Conservation (phyloP, 306 rosid genomes). For the Mimosa pudica region DNA sequence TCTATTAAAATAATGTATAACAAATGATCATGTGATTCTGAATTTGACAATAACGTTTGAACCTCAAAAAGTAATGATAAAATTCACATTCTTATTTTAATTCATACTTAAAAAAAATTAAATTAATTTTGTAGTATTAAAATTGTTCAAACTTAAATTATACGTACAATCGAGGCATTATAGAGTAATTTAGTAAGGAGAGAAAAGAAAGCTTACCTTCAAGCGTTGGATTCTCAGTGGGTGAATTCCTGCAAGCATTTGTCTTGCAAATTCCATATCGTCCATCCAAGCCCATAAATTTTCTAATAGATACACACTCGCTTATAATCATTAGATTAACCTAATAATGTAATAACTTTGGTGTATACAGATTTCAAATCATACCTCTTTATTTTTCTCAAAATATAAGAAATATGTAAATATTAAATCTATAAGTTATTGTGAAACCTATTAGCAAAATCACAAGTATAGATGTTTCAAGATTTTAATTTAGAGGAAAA, state of each 20-base stretch:
- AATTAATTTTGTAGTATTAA: neutral
- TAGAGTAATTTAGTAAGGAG: neutral
- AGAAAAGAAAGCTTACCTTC: constrained; percentile 34
- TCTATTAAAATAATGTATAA: neutral
- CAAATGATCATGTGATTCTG: neutral
- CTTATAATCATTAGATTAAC: neutral
- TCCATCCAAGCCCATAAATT: constrained; percentile 62
- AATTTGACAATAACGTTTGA: neutral
- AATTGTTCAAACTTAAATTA: neutral
- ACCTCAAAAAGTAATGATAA: neutral
- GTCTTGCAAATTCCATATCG: constrained; percentile 77
- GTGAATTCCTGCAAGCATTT: constrained; percentile 81
- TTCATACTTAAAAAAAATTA: neutral
- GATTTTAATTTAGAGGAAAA: neutral
- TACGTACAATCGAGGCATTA: neutral
- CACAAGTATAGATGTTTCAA: neutral
- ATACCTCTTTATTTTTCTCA: neutral
- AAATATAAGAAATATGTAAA: neutral
- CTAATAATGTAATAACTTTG: neutral
- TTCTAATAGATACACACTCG: constrained; percentile 35
- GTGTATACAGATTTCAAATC: neutral
- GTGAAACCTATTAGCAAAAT: neutral
- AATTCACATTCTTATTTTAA: neutral
- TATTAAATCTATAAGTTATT: neutral
- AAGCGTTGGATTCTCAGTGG: constrained; percentile 60